Evolutionary conservation across 495 filamentous ascomycete genomes (phyloP), one percentile per base, ranked within the genome.

Genomic region (Cudoniella acicularis): DNA sequence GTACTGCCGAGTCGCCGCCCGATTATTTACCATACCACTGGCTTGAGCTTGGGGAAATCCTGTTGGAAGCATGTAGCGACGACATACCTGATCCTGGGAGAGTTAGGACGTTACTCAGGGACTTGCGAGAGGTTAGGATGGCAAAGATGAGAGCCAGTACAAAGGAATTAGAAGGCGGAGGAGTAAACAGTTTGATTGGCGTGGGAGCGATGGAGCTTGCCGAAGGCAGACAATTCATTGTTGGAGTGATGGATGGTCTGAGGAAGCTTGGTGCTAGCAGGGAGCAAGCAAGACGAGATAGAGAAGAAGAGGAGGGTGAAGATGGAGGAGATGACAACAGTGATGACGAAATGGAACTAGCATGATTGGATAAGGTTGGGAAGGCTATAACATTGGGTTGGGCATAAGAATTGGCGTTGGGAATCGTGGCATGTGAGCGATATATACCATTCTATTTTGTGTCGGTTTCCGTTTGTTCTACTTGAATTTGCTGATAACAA

Each of bases 201-300:
- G 85, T 97, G 13, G 94, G 94, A 1, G 86, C 87, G 1, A 89
- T 98, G 87, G 94, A 98, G 77, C 71, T 97, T 52, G 84, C 87
- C 0, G 95, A 97, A 71, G 87, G 86, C 51, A 81, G 94, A 64
- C 89, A 83, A 0, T 97, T 97, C 67, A 82, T 97, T 63, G 69
- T 82, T 22, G 89, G 89, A 0, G 90, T 96, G 9, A 85, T 97
- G 61, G 93, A 98, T 74, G 88, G 87, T 24, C 79, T 98, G 62
- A 80, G 93, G 79, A 82, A 75, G 68, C 69, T 89, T 36, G 86
- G 84, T 3, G 76, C 75, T 10, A 79, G 77, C 43, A 76, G 75
- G 23, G 86, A 88, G 72, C 75, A 74, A 54, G 73, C 69, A 43
- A 77, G 83, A 56, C 67, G 80, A 47, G 77, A 84, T 62, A 72